Evolutionary conservation across 2,329 filamentous ascomycete genomes (phyloP).

Genomic region (Remersonia thermophila): DNA sequence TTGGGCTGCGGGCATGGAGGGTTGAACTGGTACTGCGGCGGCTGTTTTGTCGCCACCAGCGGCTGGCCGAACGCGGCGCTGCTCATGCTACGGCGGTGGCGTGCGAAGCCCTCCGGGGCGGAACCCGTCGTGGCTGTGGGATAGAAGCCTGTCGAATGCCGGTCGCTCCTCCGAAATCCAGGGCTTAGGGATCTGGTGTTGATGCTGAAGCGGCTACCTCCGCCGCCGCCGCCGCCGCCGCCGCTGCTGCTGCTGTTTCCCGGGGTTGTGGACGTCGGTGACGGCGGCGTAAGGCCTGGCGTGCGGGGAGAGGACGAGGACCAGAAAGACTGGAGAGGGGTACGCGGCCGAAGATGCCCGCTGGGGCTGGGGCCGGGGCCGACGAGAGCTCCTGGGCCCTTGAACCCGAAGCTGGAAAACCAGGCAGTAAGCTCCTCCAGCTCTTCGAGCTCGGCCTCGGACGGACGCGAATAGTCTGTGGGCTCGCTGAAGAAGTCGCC

Average conservation of each 20-base stretch:
- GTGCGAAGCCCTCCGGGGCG: not conserved
- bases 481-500: constrained; percentile 37
- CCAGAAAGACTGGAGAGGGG: constrained; percentile 3
- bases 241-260: constrained; percentile 14
- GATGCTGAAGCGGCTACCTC: not conserved
- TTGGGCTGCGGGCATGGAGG: not conserved
- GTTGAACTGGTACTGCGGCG: too few species aligned
- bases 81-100: constrained; percentile 10
- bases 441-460: constrained; percentile 31
- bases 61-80: constrained; percentile 5
- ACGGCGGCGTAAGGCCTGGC: constrained; percentile 5
- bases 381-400: constrained; percentile 28
- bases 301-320: constrained; percentile 4
- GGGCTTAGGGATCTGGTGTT: too few species aligned
- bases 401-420: constrained; percentile 40
- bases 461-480: constrained; percentile 26
- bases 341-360: constrained; percentile 1
- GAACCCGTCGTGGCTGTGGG: not conserved
- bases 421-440: constrained; percentile 36
- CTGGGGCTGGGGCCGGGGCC: not conserved
- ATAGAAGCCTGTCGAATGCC: constrained; percentile 2
- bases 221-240: constrained; percentile 3
- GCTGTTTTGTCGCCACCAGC: not conserved
- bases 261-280: constrained; percentile 8
- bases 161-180: constrained; percentile 16